A percentile compares a stretch with the other conserved stretches of the same genome.
Evolutionary conservation across 768 basidiomycete species (phyloP).

Genomic region (Hydnum rufescens): DNA sequence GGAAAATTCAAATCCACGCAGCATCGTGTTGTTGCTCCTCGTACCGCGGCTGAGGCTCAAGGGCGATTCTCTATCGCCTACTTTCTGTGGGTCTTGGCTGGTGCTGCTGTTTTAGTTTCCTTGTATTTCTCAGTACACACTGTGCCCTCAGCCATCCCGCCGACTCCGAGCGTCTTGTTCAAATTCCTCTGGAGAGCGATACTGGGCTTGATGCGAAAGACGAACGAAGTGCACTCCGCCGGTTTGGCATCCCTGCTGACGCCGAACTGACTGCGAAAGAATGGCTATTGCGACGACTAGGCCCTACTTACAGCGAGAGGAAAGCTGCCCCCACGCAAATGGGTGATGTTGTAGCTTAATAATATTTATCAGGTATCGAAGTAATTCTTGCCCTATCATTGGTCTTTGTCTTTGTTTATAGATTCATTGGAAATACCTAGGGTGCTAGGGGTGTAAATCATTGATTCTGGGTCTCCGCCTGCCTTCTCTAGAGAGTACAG

Average conservation of each 20-base stretch:
- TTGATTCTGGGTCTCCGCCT: too few species aligned
- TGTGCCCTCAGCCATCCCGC: slow-evolving; percentile 10
- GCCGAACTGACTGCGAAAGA: slow-evolving; percentile 7
- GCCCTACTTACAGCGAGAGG: slow-evolving; percentile 5
- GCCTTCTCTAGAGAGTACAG: too few species aligned
- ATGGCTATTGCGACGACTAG: slow-evolving; percentile 7
- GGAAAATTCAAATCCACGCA: slow-evolving; percentile 11
- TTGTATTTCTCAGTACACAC: neutral
- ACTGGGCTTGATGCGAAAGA: neutral
- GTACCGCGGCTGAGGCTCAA: slow-evolving; percentile 5
- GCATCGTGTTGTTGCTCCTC: slow-evolving; percentile 13
- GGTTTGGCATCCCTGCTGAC: slow-evolving; percentile 8
- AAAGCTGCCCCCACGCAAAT: too few species aligned
- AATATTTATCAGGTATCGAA: too few species aligned
- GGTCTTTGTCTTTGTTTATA: too few species aligned
- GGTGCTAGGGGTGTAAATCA: too few species aligned
- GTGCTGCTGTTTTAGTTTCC: neutral
- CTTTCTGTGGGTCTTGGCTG: slow-evolving; percentile 10
- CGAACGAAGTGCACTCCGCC: neutral
- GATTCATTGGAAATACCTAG: too few species aligned
- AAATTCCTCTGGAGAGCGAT: neutral
- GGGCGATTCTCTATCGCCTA: slow-evolving; percentile 14
- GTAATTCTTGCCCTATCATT: too few species aligned
- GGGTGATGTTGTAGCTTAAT: too few species aligned
- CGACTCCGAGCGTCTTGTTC: slow-evolving; percentile 8